Percentiles rank a stretch among this genome's conserved stretches.
Evolutionary conservation across 768 basidiomycete genomes (phyloP).

Genomic region (Boletus speciosus): DNA sequence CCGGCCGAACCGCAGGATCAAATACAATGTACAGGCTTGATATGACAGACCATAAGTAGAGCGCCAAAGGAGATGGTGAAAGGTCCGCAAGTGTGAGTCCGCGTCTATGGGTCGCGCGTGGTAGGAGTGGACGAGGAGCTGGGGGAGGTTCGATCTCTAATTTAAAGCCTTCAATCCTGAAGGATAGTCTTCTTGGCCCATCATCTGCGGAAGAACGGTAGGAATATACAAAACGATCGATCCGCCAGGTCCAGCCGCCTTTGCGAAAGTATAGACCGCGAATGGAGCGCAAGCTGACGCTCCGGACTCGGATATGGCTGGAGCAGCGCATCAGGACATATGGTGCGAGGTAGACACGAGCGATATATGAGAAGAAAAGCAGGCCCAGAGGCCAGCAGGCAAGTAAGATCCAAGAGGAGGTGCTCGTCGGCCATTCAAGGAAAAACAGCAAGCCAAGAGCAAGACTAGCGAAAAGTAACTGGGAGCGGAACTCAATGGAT

Average conservation of each 20-base stretch:
- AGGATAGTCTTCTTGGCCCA: conserved; percentile 51
- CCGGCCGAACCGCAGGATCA: conserved; percentile 61
- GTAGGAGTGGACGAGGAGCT: conserved; percentile 11
- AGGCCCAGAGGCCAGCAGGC: conserved; percentile 51
- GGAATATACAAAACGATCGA: conserved; percentile 64
- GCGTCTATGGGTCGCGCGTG: conserved; percentile 33
- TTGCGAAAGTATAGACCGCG: conserved; percentile 68
- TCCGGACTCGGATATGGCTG: conserved; percentile 61
- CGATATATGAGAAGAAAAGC: conserved; percentile 51
- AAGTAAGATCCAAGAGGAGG: conserved; percentile 38
- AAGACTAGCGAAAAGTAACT: conserved; percentile 13
- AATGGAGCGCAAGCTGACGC: conserved; percentile 73
- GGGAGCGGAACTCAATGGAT: neutral
- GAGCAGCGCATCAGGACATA: conserved; percentile 58
- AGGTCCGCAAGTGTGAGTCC: conserved; percentile 42
- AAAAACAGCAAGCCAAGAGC: conserved; percentile 9
- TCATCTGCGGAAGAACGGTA: conserved; percentile 51
- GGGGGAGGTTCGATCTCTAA: conserved; percentile 41
- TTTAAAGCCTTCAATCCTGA: conserved; percentile 60
- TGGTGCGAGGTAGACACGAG: conserved; percentile 66
- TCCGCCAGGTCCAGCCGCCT: conserved; percentile 50
- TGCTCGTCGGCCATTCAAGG: conserved; percentile 20
- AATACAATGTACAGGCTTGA: conserved; percentile 40
- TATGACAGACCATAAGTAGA: conserved; percentile 31
- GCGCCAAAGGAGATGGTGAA: conserved; percentile 35